Evolutionary conservation across 352 stramenopile species (phyloP).

Genomic region (Globisporangium paddicum): DNA sequence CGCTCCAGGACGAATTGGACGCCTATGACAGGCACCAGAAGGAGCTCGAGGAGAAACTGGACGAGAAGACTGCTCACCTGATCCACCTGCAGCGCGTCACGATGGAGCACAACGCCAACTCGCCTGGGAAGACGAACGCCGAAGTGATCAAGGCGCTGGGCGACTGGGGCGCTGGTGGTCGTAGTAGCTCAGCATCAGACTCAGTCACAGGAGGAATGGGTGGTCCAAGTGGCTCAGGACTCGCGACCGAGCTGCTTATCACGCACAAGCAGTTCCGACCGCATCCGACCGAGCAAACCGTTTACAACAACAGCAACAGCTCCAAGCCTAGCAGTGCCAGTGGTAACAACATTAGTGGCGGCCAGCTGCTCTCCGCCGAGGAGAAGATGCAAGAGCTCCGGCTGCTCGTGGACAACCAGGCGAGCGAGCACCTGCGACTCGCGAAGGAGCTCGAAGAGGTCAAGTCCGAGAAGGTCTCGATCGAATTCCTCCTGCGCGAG

Average conservation of each 20-base stretch:
- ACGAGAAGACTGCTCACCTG: constrained; percentile 91
- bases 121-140: constrained; percentile 44
- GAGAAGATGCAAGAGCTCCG: constrained; percentile 87
- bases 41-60: constrained; percentile 91
- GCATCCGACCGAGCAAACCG: constrained; percentile 33
- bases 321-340: constrained; percentile 9
- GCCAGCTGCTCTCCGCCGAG: constrained; percentile 36
- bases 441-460: constrained; percentile 84
- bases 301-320: constrained; percentile 35
- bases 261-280: constrained; percentile 65
- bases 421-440: constrained; percentile 46
- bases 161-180: constrained; percentile 33
- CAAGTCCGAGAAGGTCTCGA: constrained; percentile 83
- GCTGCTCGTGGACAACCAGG: constrained; percentile 52
- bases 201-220: neutral
- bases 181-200: neutral
- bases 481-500: constrained; percentile 83
- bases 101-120: constrained; percentile 85
- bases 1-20: constrained; percentile 94
- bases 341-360: neutral
- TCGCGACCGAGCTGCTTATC: constrained; percentile 43
- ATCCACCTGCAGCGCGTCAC: constrained; percentile 92
- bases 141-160: constrained; percentile 67
- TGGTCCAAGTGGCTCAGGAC: neutral
- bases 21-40: constrained; percentile 91